These are phyloP conservation scores for Arthrobotrys musiformis DNA, from an alignment of 2,329 filamentous ascomycete genomes.

Conservation along the genomic window DNA sequence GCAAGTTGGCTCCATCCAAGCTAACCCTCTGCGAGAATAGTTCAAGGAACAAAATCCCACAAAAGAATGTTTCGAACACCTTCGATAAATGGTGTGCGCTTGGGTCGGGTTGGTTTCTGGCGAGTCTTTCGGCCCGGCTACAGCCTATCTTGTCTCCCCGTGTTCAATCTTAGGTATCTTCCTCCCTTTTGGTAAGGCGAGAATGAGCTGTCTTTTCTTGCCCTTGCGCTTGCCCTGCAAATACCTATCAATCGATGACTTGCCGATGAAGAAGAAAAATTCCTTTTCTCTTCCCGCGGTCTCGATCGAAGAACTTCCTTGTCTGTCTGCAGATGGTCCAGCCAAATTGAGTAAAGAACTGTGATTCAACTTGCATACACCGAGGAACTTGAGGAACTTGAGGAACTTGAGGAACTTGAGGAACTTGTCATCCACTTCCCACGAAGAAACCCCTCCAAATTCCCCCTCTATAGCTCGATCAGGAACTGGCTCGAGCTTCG, in stretches of 20 bases:
- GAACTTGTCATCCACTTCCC: slow-evolving; percentile 34
- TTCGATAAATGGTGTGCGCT: slow-evolving; percentile 25
- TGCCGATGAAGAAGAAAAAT: slow-evolving; percentile 12
- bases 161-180: slow-evolving; percentile 40
- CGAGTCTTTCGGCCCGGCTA: slow-evolving; percentile 38
- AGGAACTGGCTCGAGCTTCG: slow-evolving; percentile 36
- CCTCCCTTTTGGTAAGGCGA: slow-evolving; percentile 30
- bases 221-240: slow-evolving; percentile 54
- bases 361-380: slow-evolving; percentile 53
- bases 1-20: slow-evolving; percentile 51
- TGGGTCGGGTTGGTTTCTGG: slow-evolving; percentile 26
- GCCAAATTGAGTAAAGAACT: slow-evolving; percentile 52
- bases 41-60: slow-evolving; percentile 14
- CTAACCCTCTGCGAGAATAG: slow-evolving; percentile 28
- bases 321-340: slow-evolving; percentile 40
- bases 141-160: slow-evolving; percentile 49
- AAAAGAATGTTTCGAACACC: slow-evolving; percentile 24
- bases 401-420: not conserved
- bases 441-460: slow-evolving; percentile 35
- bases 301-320: slow-evolving; percentile 24
- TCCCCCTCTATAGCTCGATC: slow-evolving; percentile 26
- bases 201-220: slow-evolving; percentile 44
- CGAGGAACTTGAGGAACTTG: slow-evolving; percentile 1
- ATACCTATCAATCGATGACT: slow-evolving; percentile 44
- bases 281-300: slow-evolving; percentile 13